Base-by-base conservation (phyloP, 2,329 filamentous ascomycete species). In the Fusarium armeniacum region DNA sequence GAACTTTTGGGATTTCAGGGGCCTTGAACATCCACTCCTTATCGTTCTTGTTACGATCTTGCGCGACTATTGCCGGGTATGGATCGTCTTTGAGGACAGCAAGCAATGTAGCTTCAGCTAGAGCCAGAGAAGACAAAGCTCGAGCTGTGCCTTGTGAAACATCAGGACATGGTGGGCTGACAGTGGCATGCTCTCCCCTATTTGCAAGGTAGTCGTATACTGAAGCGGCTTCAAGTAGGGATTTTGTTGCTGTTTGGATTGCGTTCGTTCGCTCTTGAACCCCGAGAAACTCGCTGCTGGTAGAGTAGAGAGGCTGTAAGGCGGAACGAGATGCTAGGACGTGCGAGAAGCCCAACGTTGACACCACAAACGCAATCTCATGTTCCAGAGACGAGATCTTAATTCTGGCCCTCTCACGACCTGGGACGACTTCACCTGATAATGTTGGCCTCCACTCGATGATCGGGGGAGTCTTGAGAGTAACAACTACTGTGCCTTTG, bases 11-110 rank as follows among this genome's bases (percentile, higher is more conserved):
- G 50, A 98, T 93, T 52, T 93, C 89, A 1, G 95, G 93, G 0
- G 93, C 88, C 74, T 92, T 93, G 79, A 96, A 97, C 94, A 98
- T 98, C 95, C 95, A 99, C 71, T 98, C 95, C 65, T 88, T 93
- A 78, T 94, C 93, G 71, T 91, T 89, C 55, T 90, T 88, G 76
- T 97, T 97, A 49, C 94, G 87, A 59, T 91, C 89, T 74, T 97
- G 93, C 1, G 93, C 89, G 4, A 97, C 91, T 9, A 90, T 87
- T 3, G 91, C 90, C 2, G 95, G 91, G 76, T 98, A 98, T 0
- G 95, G 94, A 75, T 99, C 96, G 76, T 98, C 95, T 74, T 98
- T 98, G 51, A 97, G 79, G 1, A 98, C 93, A 1, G 93, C 93
- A 2, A 98, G 87, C 2, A 98, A 85, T 0, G 94, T 98, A 1